Conservation (phyloP, 805 yeast species). For the Cyberlindnera suaveolens region DNA sequence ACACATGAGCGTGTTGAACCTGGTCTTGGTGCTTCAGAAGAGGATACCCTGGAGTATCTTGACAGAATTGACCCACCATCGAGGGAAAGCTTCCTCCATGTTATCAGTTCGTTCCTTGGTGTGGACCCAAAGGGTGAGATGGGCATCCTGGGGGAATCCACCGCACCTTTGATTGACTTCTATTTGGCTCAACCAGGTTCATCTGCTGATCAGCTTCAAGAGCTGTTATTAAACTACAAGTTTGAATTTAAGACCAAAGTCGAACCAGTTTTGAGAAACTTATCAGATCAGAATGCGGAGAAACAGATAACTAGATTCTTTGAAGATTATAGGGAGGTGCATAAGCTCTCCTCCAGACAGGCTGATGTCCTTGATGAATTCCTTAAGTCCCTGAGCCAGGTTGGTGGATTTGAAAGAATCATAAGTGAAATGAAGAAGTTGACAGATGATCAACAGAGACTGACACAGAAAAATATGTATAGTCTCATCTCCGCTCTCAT, state of each 20-base stretch:
- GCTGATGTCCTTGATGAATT: constrained; percentile 15
- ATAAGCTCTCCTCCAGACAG: constrained; percentile 14
- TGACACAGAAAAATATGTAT: constrained; percentile 21
- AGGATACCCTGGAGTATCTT: constrained; percentile 25
- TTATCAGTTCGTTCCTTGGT: constrained; percentile 23
- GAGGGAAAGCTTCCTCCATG: constrained; percentile 20
- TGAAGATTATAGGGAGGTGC: constrained; percentile 13
- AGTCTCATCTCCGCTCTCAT: constrained; percentile 23
- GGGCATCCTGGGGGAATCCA: neutral
- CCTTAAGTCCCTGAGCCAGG: constrained; percentile 14
- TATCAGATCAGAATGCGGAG: constrained; percentile 11
- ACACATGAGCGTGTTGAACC: constrained; percentile 8
- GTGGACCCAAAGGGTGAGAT: neutral
- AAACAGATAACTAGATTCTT: constrained; percentile 14
- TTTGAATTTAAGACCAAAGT: constrained; percentile 21
- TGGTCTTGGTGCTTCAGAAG: constrained; percentile 21
- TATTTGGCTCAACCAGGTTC: constrained; percentile 19
- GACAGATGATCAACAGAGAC: constrained; percentile 6
- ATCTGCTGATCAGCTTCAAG: constrained; percentile 11
- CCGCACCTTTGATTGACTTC: constrained; percentile 20
- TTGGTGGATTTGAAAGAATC: constrained; percentile 10
- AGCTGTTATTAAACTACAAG: constrained; percentile 20
- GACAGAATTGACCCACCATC: constrained; percentile 24
- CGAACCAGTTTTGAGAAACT: constrained; percentile 15
- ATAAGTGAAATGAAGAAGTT: constrained; percentile 9